A percentile compares a stretch with the other conserved stretches of the same genome.
Conservation (phyloP, 371 early-diverging fungal genomes). For the Mucor circinelloides region DNA sequence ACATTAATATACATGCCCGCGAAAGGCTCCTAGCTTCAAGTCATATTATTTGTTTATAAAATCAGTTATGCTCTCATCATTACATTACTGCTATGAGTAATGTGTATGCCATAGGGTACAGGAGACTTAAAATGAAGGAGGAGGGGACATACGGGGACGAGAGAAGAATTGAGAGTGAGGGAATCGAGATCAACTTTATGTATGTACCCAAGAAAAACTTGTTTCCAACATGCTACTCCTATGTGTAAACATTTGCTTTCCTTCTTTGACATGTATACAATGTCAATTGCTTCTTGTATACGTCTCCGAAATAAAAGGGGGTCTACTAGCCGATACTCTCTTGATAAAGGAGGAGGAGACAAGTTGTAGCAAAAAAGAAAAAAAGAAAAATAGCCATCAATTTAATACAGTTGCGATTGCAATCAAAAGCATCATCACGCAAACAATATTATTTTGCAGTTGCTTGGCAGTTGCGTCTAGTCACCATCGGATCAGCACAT, state of each 20-base stretch:
- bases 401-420: too few species aligned
- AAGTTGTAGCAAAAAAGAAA: neutral
- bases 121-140: neutral
- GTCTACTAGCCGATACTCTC: too few species aligned
- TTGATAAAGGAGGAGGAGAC: neutral
- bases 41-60: neutral
- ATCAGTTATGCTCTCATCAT: neutral
- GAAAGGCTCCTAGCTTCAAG: too few species aligned
- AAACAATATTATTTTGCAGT: too few species aligned
- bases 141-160: neutral
- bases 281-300: neutral
- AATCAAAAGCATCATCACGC: too few species aligned
- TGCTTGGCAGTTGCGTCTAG: too few species aligned
- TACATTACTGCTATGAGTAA: neutral
- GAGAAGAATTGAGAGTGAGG: neutral
- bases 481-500: too few species aligned
- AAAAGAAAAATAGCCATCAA: neutral
- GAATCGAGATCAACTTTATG: neutral
- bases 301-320: too few species aligned
- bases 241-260: neutral
- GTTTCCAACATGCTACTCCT: neutral
- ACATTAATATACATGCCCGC: too few species aligned
- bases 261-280: neutral
- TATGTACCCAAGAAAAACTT: neutral
- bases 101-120: neutral